Evolutionary conservation across 345 rosid species (phyloP), one percentile per base, ranked within the genome.

Genomic region (Pistacia vera): DNA sequence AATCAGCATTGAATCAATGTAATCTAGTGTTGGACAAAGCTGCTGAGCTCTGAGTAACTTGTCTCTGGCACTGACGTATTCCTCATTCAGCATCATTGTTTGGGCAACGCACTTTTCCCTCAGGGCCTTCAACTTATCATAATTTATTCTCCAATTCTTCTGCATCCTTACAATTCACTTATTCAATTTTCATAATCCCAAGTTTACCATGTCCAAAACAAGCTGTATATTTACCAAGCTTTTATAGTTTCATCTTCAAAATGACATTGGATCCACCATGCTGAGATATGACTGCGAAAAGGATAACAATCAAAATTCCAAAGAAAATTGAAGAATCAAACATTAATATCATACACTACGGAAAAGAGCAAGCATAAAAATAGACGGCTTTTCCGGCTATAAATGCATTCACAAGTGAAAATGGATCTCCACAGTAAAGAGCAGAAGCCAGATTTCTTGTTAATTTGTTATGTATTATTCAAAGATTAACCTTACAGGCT

Each of bases 11-110:
- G 77, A 58, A 20, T 52, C 65, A 13, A 78, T 18, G 52, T 74
- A 49, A 25, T 78, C 74, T n/a, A 64, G 3, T 12, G 49, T 56
- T n/a, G 81, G 84, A 55, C 18, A 78, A 59, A 78, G 73, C 70
- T 51, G 17, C 16, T 63, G 58, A 9, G 77, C 74, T 70, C 7
- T 33, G 41, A 65, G 80, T 64, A 81, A 75, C 17, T 61, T 80
- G 46, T 78, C 79, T 48, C 70, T 75, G 17, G 81, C 81, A 60
- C 63, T 17, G 22, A 13, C 20, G 35, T 65, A 78, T 36, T 81
- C 79, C n/a, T 66, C 54, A 17, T 66, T 28, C 3, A 28, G 49
- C 60, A 75, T 67, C 72, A 75, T 66, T 11, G 41, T 28, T 57
- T 75, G 52, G 28, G 72, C 78, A 75, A 10, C 57, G 28, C 64